Percentiles rank a stretch among this genome's conserved stretches.
Conservation (phyloP, 306 rosid genomes). For the Vigna mungo region DNA sequence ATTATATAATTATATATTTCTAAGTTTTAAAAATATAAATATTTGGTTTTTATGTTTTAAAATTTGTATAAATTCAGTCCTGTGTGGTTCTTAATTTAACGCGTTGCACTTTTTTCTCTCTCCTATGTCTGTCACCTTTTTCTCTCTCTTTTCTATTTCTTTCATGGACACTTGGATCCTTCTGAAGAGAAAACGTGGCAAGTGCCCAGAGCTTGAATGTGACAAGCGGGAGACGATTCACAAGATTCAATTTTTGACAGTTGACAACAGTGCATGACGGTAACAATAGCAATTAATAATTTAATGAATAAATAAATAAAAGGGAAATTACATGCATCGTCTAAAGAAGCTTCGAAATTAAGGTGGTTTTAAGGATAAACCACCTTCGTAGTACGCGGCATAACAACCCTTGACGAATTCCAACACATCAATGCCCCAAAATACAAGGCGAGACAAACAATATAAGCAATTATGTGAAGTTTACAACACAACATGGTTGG, state of each 20-base stretch:
- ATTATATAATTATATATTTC: too few species aligned
- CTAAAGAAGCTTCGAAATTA: background rate
- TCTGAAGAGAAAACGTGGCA: background rate
- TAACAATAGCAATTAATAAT: background rate
- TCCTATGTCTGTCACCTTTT: too few species aligned
- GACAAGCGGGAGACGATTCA: background rate
- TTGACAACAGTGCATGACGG: background rate
- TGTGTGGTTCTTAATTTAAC: too few species aligned
- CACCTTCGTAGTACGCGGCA: slow-evolving; percentile 1
- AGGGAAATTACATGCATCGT: background rate
- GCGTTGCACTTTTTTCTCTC: too few species aligned
- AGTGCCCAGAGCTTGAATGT: background rate
- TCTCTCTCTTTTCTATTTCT: too few species aligned
- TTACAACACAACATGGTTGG: background rate
- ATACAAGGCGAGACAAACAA: background rate
- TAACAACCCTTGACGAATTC: slow-evolving; percentile 43
- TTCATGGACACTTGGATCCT: background rate
- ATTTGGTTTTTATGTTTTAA: too few species aligned
- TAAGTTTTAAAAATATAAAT: too few species aligned
- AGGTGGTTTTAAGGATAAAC: background rate
- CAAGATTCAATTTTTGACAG: background rate
- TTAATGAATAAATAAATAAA: background rate
- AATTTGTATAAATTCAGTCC: too few species aligned
- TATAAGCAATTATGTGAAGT: background rate
- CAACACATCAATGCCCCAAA: slow-evolving; percentile 13